Percentiles rank a stretch among this genome's conserved stretches.
phyloP scores from a whole-genome alignment of 257 asterid species.

The Mitragyna speciosa region DNA sequence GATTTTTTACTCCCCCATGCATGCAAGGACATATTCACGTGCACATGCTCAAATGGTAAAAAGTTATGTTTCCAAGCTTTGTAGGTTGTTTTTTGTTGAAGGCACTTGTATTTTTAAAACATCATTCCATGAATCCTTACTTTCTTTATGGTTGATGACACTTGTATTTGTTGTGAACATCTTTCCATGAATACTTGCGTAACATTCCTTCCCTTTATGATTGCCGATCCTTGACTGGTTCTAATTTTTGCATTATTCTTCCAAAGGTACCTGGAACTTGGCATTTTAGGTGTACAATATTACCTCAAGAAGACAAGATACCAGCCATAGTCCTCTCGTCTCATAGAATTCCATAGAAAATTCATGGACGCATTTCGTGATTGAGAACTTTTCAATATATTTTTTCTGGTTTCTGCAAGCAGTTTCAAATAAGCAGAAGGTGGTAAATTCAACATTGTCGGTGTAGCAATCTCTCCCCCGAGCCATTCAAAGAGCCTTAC shows the following conservation, averaged over 20 bases:
- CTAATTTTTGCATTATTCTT: background rate
- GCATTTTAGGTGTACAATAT: conserved; percentile 94
- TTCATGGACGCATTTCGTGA: conserved; percentile 79
- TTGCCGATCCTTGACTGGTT: too few species aligned
- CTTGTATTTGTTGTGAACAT: background rate
- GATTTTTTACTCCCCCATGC: background rate
- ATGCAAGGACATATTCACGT: background rate
- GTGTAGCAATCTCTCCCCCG: background rate
- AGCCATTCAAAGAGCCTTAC: background rate
- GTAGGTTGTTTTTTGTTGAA: background rate
- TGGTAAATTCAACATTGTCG: background rate
- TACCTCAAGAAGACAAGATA: conserved; percentile 88
- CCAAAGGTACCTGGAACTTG: conserved; percentile 74
- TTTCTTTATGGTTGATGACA: background rate
- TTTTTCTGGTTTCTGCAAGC: background rate
- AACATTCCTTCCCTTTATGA: background rate
- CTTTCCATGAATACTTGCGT: background rate
- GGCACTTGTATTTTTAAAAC: background rate
- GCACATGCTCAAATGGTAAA: background rate
- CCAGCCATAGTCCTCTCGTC: conserved; percentile 70
- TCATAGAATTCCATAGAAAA: conserved; percentile 66
- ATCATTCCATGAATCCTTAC: background rate
- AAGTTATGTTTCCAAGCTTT: background rate
- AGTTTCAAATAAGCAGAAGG: conserved; percentile 11
- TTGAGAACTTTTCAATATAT: conserved; percentile 26